Base-by-base conservation (phyloP, 2,329 filamentous ascomycete genomes). In the Aspergillus tubingensis region DNA sequence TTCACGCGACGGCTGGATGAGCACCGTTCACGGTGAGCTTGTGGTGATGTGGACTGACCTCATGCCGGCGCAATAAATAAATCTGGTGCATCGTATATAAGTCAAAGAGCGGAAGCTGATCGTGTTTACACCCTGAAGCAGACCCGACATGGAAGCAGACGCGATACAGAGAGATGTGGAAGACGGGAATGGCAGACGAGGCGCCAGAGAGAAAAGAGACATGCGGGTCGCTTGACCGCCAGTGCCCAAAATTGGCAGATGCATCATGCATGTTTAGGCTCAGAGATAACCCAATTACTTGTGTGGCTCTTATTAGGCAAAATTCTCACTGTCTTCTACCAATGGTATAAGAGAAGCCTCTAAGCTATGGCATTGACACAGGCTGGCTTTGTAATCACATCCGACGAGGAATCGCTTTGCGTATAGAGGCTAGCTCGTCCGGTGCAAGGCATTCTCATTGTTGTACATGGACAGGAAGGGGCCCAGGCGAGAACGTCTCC, bases 161-260 rank as follows among this genome's bases (percentile, higher is more conserved):
- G 11, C 19, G 3, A 44, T 23, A 44, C 21, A 23, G 41, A 21
- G 21, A 23, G 10, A 15, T 44, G 21, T 13, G 19, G 8, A 13
- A 21, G 41, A 21, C 23, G 41, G 41, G 21, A 44, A 21, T 44
- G 13, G 41, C 21, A 13, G 8, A 15, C 1, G 51, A 21, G 19
- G 13, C 41, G 23, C n/a, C 19, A 38, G 57, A 32, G 47, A 32
- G 27, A 23, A 43, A 56, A 32, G 27, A 49, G 21, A 13, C 7
- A n/a, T 51, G 50, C 36, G 50, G 32, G 15, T 11, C 25, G 19
- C 44, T 32, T 57, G 36, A 57, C 44, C 55, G 55, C 47, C 36
- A 57, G 44, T 36, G 25, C 17, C 50, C 19, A 13, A 41, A n/a
- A 41, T 41, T 38, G 56, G 52, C 53, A 56, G 43, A 41, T 60